Conservation (phyloP, 2,329 filamentous ascomycete species). For the Gnomoniopsis smithogilvyi region DNA sequence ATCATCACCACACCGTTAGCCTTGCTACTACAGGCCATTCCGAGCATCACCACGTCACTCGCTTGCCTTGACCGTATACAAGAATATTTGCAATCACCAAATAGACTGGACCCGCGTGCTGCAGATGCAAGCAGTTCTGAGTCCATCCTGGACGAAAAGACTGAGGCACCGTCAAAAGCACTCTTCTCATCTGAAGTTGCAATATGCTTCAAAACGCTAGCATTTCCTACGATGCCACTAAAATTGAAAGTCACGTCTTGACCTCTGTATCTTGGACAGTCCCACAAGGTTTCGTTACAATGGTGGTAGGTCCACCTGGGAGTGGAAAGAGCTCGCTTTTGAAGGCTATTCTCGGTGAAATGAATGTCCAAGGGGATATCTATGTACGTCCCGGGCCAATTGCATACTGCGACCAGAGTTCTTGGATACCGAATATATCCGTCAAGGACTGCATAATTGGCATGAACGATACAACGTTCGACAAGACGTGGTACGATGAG, state of each 20-base stretch:
- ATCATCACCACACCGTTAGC: not conserved
- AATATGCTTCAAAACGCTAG: not conserved
- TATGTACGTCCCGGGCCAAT: not conserved
- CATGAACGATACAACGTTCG: slow-evolving; percentile 18
- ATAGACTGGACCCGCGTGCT: not conserved
- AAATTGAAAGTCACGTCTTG: not conserved
- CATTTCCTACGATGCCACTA: not conserved
- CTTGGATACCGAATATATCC: slow-evolving; percentile 40
- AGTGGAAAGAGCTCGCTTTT: slow-evolving; percentile 15
- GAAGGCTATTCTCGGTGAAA: slow-evolving; percentile 13
- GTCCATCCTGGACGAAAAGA: not conserved
- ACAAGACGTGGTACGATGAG: slow-evolving; percentile 26
- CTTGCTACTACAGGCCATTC: not conserved
- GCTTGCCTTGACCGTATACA: not conserved
- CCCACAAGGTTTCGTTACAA: not conserved
- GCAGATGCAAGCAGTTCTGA: not conserved
- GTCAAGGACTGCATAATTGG: slow-evolving; percentile 39
- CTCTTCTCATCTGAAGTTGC: not conserved
- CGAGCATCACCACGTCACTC: not conserved
- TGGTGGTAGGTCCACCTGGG: slow-evolving; percentile 13
- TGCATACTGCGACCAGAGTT: slow-evolving; percentile 31
- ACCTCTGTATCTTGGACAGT: not conserved
- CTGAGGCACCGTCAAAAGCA: not conserved
- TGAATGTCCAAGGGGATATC: not conserved
- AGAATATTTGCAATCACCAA: not conserved